phyloP scores from a whole-genome alignment of 192 early-diverging fungal species.

The Coemansia sp. region DNA sequence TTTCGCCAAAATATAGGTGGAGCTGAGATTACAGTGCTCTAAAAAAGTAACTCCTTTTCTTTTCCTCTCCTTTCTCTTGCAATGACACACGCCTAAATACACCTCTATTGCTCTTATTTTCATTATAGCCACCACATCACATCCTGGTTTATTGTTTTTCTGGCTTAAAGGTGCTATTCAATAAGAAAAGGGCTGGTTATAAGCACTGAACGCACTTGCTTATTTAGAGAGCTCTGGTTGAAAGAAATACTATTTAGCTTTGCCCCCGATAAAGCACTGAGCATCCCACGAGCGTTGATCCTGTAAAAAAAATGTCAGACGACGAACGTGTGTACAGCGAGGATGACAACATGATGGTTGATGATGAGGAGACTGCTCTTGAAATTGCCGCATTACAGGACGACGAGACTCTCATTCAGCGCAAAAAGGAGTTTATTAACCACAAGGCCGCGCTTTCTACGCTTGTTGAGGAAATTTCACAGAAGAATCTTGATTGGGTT shows the following conservation, averaged over 20 bases:
- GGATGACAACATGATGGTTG: conserved; percentile 25
- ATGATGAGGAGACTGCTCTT: conserved; percentile 54
- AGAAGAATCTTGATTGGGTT: conserved; percentile 68
- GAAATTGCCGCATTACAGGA: conserved; percentile 52
- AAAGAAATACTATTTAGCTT: background rate
- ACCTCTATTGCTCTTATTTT: too few species aligned
- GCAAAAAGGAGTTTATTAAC: conserved; percentile 42
- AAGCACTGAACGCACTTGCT: too few species aligned
- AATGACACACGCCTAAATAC: too few species aligned
- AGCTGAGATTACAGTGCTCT: too few species aligned
- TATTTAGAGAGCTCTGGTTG: background rate
- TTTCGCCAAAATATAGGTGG: too few species aligned
- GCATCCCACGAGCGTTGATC: background rate
- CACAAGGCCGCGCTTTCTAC: conserved; percentile 60
- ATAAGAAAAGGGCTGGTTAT: too few species aligned
- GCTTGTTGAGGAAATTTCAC: conserved; percentile 61
- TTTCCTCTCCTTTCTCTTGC: too few species aligned
- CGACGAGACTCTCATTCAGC: conserved; percentile 15
- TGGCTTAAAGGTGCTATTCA: too few species aligned
- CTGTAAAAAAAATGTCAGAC: conserved; percentile 27
- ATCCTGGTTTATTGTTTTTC: too few species aligned
- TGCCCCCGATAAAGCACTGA: background rate
- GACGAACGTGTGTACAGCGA: conserved; percentile 10
- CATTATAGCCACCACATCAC: too few species aligned
- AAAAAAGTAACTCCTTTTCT: too few species aligned